Conservation (phyloP, 2,329 filamentous ascomycete genomes). For the Alternaria metachromatica region DNA sequence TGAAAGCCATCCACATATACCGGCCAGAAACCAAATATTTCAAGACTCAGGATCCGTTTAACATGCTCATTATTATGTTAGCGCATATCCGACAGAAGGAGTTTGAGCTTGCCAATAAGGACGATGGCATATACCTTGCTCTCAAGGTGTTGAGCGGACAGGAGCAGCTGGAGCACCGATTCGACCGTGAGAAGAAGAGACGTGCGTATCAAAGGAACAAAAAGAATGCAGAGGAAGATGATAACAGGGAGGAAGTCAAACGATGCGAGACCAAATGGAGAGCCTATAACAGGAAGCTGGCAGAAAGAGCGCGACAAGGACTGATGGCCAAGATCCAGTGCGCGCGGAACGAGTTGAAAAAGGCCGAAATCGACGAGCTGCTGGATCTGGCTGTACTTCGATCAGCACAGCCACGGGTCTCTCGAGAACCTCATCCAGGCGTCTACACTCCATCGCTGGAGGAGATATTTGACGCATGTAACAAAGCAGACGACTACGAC, state of each 20-base stretch:
- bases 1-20: conserved; percentile 22
- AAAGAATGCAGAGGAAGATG: conserved; percentile 4
- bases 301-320: not conserved
- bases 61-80: conserved; percentile 24
- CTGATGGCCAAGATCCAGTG: conserved; percentile 11
- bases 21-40: conserved; percentile 28
- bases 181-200: conserved; percentile 1
- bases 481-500: not conserved
- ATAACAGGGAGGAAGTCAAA: not conserved
- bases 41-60: conserved; percentile 12
- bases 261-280: not conserved
- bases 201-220: conserved; percentile 4
- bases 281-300: conserved; percentile 1
- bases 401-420: conserved; percentile 19
- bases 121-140: conserved; percentile 20
- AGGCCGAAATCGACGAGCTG: conserved; percentile 11
- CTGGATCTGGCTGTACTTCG: conserved; percentile 20
- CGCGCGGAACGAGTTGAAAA: conserved; percentile 9
- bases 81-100: conserved; percentile 22
- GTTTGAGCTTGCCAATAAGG: conserved; percentile 18
- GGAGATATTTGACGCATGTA: not conserved
- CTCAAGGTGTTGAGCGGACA: conserved; percentile 17
- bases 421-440: not conserved
- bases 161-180: conserved; percentile 4
- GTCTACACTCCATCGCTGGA: not conserved